phyloP scores from a whole-genome alignment of 225 moss, liverwort and hornwort genomes.

The Anthoceros angustus region DNA sequence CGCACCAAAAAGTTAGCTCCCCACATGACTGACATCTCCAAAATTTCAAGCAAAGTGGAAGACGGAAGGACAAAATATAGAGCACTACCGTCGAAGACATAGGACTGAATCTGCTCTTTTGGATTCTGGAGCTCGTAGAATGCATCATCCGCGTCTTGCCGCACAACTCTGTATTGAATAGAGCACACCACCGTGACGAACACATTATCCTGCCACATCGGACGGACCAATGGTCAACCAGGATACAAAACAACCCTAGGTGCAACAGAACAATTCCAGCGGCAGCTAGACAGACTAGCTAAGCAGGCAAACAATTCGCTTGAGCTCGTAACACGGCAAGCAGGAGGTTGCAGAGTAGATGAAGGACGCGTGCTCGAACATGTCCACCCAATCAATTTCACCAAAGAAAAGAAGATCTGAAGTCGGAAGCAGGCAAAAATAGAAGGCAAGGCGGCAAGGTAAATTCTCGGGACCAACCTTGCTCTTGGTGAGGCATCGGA shows the following conservation, averaged over 20 bases:
- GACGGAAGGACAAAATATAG: too few species aligned
- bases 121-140: conserved; percentile 71
- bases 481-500: conserved; percentile 80
- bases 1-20: not conserved
- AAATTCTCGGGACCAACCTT: conserved; percentile 23
- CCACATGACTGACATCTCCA: too few species aligned
- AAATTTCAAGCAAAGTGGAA: too few species aligned
- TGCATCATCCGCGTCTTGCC: conserved; percentile 56
- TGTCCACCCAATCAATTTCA: too few species aligned
- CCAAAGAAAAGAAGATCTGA: too few species aligned
- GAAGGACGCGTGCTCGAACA: too few species aligned
- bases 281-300: not conserved
- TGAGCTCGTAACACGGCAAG: too few species aligned
- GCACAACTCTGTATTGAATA: conserved; percentile 57
- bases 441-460: too few species aligned
- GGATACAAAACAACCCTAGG: not conserved
- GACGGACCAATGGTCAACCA: not conserved
- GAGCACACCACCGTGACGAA: conserved; percentile 82
- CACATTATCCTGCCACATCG: conserved; percentile 57
- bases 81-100: conserved; percentile 65
- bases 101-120: conserved; percentile 66
- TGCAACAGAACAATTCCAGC: not conserved
- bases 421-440: too few species aligned
- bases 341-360: too few species aligned
- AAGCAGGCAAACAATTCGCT: not conserved